Evolutionary conservation across 2,329 filamentous ascomycete genomes (phyloP), one percentile per base, ranked within the genome.

Genomic region (Microsporum ferrugineum): DNA sequence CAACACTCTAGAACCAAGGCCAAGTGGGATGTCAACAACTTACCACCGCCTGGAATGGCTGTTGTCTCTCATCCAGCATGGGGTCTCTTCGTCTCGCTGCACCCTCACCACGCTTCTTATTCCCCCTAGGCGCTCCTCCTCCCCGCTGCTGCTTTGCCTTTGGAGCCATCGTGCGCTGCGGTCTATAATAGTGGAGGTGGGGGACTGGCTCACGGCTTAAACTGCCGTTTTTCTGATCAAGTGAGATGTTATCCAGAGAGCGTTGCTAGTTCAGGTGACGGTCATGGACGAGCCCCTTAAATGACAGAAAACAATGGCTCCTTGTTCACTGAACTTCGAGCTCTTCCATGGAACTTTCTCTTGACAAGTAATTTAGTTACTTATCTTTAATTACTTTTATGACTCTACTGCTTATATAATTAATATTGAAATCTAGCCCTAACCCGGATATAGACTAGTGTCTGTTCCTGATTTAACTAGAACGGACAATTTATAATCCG

Each of bases 31-130:
- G 8, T 27, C 4, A 12, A 7, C 55, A 58, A 76, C 80, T 64
- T 74, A 83, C 80, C 62, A 86, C 82, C 55, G 84, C 84, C 75
- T 85, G 83, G 36, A 87, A 76, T 14, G 82, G 79, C 65, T 86
- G 82, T 65, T 85, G 82, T 62, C 81, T 78, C 70, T 83, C 79
- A 45, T 84, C 79, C 38, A 73, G 73, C 41, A 58, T 67, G 62
- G 23, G 62, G 60, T 55, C 72, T 72, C 65, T 71, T 66, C 59
- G 75, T 74, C 47, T 70, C 67, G 59, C 65, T 31, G 47, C 33
- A 5, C 56, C 56, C 17, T 58, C 39, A 3, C 36, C 56, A 6
- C 36, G 56, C 41, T 59, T 59, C 41, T 59, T 49, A 38, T 38
- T 38, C 2, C 57, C 57, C 17, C 12, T 43, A 14, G 55, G 14